Base-by-base conservation (phyloP, 495 filamentous ascomycete genomes). In the Patellaria atrata region DNA sequence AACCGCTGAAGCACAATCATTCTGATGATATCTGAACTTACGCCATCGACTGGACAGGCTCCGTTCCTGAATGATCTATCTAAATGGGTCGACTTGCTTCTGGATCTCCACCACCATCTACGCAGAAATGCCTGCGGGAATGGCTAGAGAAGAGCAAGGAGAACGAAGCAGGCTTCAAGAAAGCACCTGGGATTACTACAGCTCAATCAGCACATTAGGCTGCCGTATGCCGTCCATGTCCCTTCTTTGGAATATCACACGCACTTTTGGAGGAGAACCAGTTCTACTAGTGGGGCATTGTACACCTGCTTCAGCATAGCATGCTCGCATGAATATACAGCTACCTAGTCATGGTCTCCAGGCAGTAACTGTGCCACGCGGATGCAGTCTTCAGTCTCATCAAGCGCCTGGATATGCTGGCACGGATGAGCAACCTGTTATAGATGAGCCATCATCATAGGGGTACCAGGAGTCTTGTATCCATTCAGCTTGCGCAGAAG, bases 401-500 rank as follows among this genome's bases (percentile, higher is more conserved):
- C 20, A 14, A 35, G 33, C 19, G 33, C 33, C 33, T 35, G 20
- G 33, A 35, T 15, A 30, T 30, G 13, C 34, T 29, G 23, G 34
- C 22, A 37, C 23, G 23, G 12, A 37, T 28, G 15, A 37, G 25
- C 24, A 37, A 37, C 34, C 34, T 37, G 23, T 37, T 37, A 27
- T 37, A 37, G 23, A 37, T 29, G 12, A 27, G 34, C 34, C 23
- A 37, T 37, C 22, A 40, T 35, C 30, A 34, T 24, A 40, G 37
- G 30, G 21, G 29, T 40, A 40, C 30, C 22, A 27, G 37, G 30
- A 35, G 28, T 40, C 28, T 40, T 40, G 15, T 35, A 25, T 25
- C 30, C 15, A 35, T 40, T 40, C 30, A 40, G 37, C 29, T 40
- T 40, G 22, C 37, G 37, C 22, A 35, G 29, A 40, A 34, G 30